These are phyloP conservation scores for Neoconidiobolus thromboides DNA, from an alignment of 371 early-diverging fungal species.

Conservation along the genomic window DNA sequence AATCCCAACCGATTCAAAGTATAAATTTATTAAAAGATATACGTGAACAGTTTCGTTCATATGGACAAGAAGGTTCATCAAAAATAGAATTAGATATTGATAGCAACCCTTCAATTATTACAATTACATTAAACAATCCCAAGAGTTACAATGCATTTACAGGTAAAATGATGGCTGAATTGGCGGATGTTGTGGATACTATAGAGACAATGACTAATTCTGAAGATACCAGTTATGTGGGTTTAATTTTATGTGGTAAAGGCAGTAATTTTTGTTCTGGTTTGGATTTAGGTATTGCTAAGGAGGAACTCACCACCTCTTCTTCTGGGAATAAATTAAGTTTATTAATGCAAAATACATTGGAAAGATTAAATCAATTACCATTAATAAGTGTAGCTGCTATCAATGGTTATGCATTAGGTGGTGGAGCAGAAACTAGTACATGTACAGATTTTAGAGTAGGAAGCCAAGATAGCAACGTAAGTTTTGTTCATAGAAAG, in stretches of 20 bases:
- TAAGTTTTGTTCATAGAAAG: not conserved
- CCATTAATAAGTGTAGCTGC: conserved; percentile 40
- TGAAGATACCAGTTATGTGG: not conserved
- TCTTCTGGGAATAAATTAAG: conserved; percentile 25
- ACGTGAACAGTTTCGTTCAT: too few species aligned
- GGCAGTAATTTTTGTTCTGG: not conserved
- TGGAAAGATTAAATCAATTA: conserved; percentile 28
- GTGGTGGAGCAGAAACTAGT: conserved; percentile 52
- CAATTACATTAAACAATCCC: too few species aligned
- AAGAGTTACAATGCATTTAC: too few species aligned
- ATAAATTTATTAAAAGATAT: too few species aligned
- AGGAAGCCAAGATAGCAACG: not conserved
- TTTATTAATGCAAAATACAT: conserved; percentile 33
- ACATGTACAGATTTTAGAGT: conserved; percentile 37
- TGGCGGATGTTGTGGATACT: too few species aligned
- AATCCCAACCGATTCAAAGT: too few species aligned
- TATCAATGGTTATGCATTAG: conserved; percentile 40
- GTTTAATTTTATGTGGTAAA: not conserved
- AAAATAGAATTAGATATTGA: too few species aligned
- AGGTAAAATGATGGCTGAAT: too few species aligned
- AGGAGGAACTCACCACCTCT: conserved; percentile 20
- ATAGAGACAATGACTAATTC: too few species aligned
- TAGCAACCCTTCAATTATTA: too few species aligned
- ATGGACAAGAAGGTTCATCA: too few species aligned
- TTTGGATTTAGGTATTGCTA: conserved; percentile 29